phyloP scores from a whole-genome alignment of 345 rosid genomes.

The Noccaea bulbosa region DNA sequence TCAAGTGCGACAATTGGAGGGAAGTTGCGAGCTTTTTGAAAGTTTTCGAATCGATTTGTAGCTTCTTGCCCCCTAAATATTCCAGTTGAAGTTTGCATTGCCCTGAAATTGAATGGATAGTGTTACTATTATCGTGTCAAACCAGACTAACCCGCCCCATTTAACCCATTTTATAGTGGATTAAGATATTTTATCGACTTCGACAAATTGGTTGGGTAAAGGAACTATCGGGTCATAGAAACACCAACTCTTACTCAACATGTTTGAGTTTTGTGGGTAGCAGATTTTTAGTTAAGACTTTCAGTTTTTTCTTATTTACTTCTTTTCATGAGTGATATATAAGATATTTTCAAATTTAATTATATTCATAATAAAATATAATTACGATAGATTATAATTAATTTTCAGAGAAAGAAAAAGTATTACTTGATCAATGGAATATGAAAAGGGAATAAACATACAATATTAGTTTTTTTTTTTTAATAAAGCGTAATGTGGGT shows the following conservation, averaged over 20 bases:
- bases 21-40: conserved; percentile 23
- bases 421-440: not conserved
- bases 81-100: conserved; percentile 75
- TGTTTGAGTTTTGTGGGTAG: not conserved
- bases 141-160: not conserved
- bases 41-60: conserved; percentile 11
- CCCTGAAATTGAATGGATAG: conserved; percentile 45
- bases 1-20: conserved; percentile 76
- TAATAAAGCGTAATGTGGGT: no score
- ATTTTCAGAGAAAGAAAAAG: not conserved
- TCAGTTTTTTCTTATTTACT: not conserved
- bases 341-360: not conserved
- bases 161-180: not conserved
- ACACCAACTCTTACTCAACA: not conserved
- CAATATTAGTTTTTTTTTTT: no score
- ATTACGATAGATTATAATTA: not conserved
- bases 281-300: no score
- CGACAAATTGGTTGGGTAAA: no score
- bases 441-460: no score
- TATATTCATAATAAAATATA: not conserved
- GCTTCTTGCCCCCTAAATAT: conserved; percentile 53
- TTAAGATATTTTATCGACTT: not conserved
- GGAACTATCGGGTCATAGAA: no score
- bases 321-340: not conserved
- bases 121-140: not conserved